Evolutionary conservation across 2,329 filamentous ascomycete species (phyloP).

Genomic region (Cryoendolithus antarcticus): DNA sequence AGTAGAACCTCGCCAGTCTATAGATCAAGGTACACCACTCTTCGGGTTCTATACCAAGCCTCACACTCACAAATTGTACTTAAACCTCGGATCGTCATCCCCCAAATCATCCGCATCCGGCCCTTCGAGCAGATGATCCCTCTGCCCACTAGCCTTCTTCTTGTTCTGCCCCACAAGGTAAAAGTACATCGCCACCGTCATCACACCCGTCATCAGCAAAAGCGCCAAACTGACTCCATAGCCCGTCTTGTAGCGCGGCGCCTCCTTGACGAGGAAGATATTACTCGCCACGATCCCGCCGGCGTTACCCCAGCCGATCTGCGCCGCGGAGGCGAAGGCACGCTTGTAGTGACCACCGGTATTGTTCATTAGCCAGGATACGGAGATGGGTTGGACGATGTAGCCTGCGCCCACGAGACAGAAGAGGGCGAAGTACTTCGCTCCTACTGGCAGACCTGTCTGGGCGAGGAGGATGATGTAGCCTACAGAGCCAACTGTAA

Average conservation of each 20-base stretch:
- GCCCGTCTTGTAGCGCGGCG: constrained; percentile 38
- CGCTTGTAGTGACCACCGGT: constrained; percentile 47
- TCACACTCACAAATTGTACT: constrained; percentile 27
- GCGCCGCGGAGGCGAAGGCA: constrained; percentile 33
- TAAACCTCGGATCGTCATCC: constrained; percentile 39
- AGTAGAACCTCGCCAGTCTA: no score
- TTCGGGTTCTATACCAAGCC: no score
- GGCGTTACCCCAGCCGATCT: constrained; percentile 40
- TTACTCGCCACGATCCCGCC: constrained; percentile 41
- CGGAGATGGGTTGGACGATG: constrained; percentile 41
- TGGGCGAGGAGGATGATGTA: constrained; percentile 44
- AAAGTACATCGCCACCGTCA: constrained; percentile 28
- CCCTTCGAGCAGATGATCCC: constrained; percentile 31
- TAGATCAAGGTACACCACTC: no score
- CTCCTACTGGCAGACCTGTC: constrained; percentile 33
- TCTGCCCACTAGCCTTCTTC: constrained; percentile 34
- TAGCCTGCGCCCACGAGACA: constrained; percentile 42
- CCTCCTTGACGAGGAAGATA: constrained; percentile 35
- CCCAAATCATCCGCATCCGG: constrained; percentile 37
- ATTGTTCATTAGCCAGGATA: constrained; percentile 47
- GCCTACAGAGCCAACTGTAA: constrained; percentile 38
- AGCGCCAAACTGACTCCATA: constrained; percentile 37
- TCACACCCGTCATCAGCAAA: constrained; percentile 32
- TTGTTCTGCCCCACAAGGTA: constrained; percentile 34
- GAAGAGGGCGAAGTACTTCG: constrained; percentile 44